Evolutionary conservation across 2,329 filamentous ascomycete genomes (phyloP), one percentile per base, ranked within the genome.

Genomic region (Amauroascus verrucosus): DNA sequence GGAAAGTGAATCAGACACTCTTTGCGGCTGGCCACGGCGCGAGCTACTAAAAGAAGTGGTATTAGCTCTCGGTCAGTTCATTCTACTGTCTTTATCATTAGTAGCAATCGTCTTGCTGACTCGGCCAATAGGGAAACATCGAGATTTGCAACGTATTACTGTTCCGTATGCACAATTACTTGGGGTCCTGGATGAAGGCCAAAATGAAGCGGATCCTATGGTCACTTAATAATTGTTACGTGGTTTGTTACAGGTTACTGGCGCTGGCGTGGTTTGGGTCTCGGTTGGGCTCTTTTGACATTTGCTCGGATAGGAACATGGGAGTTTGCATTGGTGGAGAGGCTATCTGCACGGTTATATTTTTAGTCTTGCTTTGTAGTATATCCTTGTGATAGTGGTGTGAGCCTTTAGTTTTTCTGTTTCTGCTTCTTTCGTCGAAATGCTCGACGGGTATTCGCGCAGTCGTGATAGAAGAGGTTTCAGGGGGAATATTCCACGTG

Each of bases 131-230:
- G 89, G 88, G 56, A 97, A 97, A 82, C 91, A 93, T 70, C 84
- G 93, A 54, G 94, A 97, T 65, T 76, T 98, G 28, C 93, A 98
- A 69, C 80, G 93, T 24, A 79, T 96, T 40, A 95, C 88, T n/a
- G 87, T 96, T 24, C 91, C 94, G 58, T 97, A 97, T 67, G 91
- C 91, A 11, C 82, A 87, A 58, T 74, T 89, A n/a, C 74, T 94
- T 20, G 86, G 85, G 33, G 64, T 79, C 54, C 64, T 75, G 8
- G 66, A 69, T 40, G 66, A 63, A 24, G 62, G 63, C 43, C 60
- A 63, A 18, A 43, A 47, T 13, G 40, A 54, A 20, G 51, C 40
- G 20, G 56, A 58, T 53, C 40, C 53, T 38, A 58, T 58, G 57
- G 56, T 52, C 41, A 37, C 35, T 46, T 45, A 57, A 8, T 38